Percentiles rank a stretch among this genome's conserved stretches.
These are phyloP conservation scores for Phytophthora fragariaefolia DNA, from an alignment of 352 stramenopile genomes.

Conservation along the genomic window DNA sequence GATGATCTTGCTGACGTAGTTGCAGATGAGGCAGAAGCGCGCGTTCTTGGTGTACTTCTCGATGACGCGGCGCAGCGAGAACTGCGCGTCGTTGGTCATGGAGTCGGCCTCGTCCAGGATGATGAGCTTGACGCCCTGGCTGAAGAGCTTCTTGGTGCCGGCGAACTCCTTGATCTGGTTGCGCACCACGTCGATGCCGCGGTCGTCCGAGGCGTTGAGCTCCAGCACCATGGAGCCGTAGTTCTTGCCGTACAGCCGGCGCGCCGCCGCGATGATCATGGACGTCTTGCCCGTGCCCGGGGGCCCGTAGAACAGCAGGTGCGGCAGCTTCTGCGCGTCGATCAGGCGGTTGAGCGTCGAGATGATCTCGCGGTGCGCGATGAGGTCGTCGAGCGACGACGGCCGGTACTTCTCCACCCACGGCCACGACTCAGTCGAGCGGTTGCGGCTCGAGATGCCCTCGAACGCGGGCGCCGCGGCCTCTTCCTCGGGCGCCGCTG, in stretches of 20 bases:
- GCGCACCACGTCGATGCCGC: constrained; percentile 97
- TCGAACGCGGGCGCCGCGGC: constrained; percentile 57
- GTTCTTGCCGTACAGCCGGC: constrained; percentile 95
- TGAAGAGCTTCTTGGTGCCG: constrained; percentile 97
- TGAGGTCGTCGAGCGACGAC: constrained; percentile 93
- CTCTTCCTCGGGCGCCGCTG: constrained; percentile 53
- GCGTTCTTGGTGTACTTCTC: constrained; percentile 99
- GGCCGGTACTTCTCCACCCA: constrained; percentile 99
- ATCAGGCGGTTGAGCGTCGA: constrained; percentile 96
- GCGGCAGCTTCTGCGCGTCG: constrained; percentile 96
- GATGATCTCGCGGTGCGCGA: constrained; percentile 98
- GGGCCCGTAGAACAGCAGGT: constrained; percentile 97
- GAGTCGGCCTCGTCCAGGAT: constrained; percentile 99
- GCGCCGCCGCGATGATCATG: constrained; percentile 96
- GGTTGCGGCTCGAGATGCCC: constrained; percentile 84
- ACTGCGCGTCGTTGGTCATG: constrained; percentile 98
- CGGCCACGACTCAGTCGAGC: constrained; percentile 88
- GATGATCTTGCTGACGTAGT: constrained; percentile 99
- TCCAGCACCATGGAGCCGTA: constrained; percentile 96
- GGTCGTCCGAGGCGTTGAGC: constrained; percentile 98
- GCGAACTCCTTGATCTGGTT: constrained; percentile 99
- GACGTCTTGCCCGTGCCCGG: constrained; percentile 98
- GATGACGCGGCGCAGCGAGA: constrained; percentile 96
- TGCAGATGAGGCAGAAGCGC: constrained; percentile 99
- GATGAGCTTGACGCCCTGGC: constrained; percentile 95